phyloP scores from a whole-genome alignment of 352 stramenopile genomes.

The Phytophthora europaea region DNA sequence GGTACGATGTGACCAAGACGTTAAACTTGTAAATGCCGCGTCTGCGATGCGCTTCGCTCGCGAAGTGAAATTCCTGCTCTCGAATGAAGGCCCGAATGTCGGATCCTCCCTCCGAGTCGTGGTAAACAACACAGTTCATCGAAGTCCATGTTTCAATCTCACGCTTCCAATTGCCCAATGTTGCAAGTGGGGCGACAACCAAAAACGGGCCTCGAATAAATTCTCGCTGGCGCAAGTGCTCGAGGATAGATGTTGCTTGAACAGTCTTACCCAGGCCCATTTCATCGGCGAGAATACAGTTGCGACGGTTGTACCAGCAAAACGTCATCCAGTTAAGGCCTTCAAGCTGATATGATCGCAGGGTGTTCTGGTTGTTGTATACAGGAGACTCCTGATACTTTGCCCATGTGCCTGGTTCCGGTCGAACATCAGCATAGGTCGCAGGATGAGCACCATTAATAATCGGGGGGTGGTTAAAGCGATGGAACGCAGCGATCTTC shows the following conservation, averaged over 20 bases:
- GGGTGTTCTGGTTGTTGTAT: conserved; percentile 95
- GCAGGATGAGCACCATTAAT: conserved; percentile 85
- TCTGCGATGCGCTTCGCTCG: conserved; percentile 79
- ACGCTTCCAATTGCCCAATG: conserved; percentile 98
- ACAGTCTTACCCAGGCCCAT: conserved; percentile 94
- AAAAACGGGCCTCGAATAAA: conserved; percentile 97
- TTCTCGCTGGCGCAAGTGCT: conserved; percentile 94
- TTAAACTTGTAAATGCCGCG: conserved; percentile 95
- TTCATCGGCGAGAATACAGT: conserved; percentile 92
- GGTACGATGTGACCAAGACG: conserved; percentile 98
- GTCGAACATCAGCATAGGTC: conserved; percentile 84
- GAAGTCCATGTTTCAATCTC: conserved; percentile 99
- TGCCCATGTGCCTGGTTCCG: conserved; percentile 83
- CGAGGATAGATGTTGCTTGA: conserved; percentile 94
- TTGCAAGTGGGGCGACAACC: conserved; percentile 98
- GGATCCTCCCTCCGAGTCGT: conserved; percentile 94
- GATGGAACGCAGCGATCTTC: conserved; percentile 91
- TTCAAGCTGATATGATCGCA: conserved; percentile 99
- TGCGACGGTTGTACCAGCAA: conserved; percentile 98
- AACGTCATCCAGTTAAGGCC: conserved; percentile 99
- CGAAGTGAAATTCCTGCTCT: conserved; percentile 98
- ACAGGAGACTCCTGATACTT: conserved; percentile 90
- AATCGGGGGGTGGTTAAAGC: conserved; percentile 88
- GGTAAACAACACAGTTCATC: conserved; percentile 99
- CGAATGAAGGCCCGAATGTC: conserved; percentile 95